phyloP scores from a whole-genome alignment of 2,329 filamentous ascomycete genomes.

The Cordyceps cateniannulata region DNA sequence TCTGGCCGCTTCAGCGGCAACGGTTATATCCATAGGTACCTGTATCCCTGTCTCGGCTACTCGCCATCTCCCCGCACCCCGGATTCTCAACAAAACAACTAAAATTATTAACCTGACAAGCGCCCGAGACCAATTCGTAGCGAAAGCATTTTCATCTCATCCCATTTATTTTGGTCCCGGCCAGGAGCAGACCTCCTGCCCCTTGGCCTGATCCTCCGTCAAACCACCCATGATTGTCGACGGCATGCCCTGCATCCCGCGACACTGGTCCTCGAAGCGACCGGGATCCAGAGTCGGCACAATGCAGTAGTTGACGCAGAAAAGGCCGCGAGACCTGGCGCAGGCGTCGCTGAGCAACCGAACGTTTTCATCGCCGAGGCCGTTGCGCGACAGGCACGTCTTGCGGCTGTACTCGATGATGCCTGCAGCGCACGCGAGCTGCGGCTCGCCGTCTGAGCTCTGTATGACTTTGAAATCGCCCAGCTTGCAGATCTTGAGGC shows the following conservation, averaged over 20 bases:
- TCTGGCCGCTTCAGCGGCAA: not conserved
- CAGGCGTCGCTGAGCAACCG: not conserved
- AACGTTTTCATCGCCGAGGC: not conserved
- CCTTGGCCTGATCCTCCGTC: constrained; percentile 9
- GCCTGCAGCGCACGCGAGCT: constrained; percentile 3
- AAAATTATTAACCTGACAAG: not conserved
- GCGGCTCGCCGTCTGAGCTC: not conserved
- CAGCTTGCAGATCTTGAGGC: not conserved
- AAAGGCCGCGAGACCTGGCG: not conserved
- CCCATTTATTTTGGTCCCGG: not conserved
- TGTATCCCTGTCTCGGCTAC: not conserved
- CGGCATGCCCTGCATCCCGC: not conserved
- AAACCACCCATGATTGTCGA: constrained; percentile 5
- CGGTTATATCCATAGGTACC: not conserved
- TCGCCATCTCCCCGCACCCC: not conserved
- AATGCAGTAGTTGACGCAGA: constrained; percentile 1
- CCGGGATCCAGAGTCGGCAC: not conserved
- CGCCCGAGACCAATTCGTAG: not conserved
- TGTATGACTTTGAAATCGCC: constrained; percentile 1
- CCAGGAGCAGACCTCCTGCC: not conserved
- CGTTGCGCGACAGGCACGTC: constrained; percentile 3
- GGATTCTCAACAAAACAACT: not conserved
- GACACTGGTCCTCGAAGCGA: not conserved
- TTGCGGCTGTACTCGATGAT: constrained; percentile 11
- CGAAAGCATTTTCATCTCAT: not conserved